A percentile compares a stretch with the other conserved stretches of the same genome.
These are phyloP conservation scores for Rhizomucor miehei DNA, from an alignment of 371 early-diverging fungal genomes.

Conservation along the genomic window DNA sequence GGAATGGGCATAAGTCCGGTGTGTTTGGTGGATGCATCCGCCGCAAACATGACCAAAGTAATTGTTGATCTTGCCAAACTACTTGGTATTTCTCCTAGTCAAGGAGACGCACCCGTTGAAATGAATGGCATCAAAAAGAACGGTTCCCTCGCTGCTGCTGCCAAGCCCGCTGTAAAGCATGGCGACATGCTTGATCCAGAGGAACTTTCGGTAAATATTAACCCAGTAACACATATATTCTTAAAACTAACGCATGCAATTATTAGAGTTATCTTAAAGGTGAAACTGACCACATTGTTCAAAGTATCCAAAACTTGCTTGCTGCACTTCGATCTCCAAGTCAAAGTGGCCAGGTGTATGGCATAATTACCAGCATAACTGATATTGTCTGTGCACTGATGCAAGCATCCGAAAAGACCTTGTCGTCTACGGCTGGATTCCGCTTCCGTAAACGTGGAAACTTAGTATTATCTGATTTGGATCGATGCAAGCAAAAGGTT, in stretches of 20 bases:
- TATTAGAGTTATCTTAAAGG: constrained; percentile 70
- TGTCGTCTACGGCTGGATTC: constrained; percentile 38
- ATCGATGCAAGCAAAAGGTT: constrained; percentile 63
- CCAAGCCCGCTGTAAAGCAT: background rate
- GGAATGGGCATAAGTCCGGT: constrained; percentile 67
- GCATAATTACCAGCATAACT: constrained; percentile 69
- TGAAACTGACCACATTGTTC: constrained; percentile 85
- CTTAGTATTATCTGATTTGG: constrained; percentile 67
- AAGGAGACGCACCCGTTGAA: background rate
- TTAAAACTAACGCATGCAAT: background rate
- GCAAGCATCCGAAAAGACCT: constrained; percentile 38
- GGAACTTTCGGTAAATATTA: constrained; percentile 25
- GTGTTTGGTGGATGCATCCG: constrained; percentile 75
- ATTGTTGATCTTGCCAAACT: constrained; percentile 76
- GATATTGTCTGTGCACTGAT: constrained; percentile 46
- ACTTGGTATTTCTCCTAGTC: constrained; percentile 40
- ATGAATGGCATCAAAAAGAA: background rate
- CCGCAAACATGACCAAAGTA: constrained; percentile 69
- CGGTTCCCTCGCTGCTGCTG: no score
- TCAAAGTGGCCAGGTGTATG: constrained; percentile 65
- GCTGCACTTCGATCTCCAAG: constrained; percentile 65
- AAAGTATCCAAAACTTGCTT: constrained; percentile 81
- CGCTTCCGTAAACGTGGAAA: constrained; percentile 39
- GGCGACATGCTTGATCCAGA: constrained; percentile 12
- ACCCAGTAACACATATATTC: background rate